phyloP scores from a whole-genome alignment of 768 basidiomycete genomes.

The Tulasnella calospora region DNA sequence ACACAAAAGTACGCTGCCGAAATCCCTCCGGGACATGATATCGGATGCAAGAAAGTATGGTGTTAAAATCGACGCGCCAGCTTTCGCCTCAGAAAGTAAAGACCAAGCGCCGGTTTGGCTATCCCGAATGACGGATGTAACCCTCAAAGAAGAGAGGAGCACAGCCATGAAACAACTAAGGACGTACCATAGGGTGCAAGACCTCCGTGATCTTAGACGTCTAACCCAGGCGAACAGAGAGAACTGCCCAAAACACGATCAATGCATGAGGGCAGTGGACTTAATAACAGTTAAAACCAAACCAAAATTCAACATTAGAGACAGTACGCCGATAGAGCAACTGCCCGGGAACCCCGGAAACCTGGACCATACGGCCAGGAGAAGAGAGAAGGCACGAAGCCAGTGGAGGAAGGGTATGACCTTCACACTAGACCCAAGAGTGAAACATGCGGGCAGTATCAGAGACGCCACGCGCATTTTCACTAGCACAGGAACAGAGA shows the following conservation, averaged over 20 bases:
- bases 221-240: too few species aligned
- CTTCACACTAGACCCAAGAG: too few species aligned
- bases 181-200: background rate
- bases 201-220: too few species aligned
- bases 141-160: too few species aligned
- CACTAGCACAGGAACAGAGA: background rate
- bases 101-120: constrained; percentile 2
- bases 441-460: too few species aligned
- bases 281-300: too few species aligned
- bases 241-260: too few species aligned
- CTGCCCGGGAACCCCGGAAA: background rate
- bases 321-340: background rate
- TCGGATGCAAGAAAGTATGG: background rate
- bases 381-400: too few species aligned
- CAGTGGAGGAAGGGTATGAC: too few species aligned
- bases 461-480: background rate
- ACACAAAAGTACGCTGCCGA: background rate
- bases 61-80: background rate
- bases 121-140: background rate
- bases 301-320: too few species aligned
- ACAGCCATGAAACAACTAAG: background rate
- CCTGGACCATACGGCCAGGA: too few species aligned
- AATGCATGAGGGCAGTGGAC: too few species aligned
- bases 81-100: background rate
- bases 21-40: background rate